A percentile compares a stretch with the other conserved stretches of the same genome.
Conservation (phyloP, 2,329 filamentous ascomycete species). For the Leptographium flavum region DNA sequence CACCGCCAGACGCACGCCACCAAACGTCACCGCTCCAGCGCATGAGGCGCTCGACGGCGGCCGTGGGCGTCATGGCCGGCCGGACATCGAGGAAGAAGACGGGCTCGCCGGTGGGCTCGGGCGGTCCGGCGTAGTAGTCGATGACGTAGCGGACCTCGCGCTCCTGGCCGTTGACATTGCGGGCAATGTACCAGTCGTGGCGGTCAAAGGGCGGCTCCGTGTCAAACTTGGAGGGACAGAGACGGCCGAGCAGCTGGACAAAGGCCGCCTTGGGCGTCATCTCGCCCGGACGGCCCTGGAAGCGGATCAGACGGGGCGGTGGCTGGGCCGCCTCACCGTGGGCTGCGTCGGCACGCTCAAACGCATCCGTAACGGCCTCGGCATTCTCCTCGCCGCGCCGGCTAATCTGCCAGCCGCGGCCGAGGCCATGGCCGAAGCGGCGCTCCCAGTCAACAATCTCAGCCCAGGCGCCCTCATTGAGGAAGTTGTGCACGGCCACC, state of each 20-base stretch:
- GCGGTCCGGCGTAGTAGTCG: conserved; percentile 81
- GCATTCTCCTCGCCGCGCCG: conserved; percentile 56
- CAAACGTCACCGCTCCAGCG: conserved; percentile 89
- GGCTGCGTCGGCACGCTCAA: conserved; percentile 32
- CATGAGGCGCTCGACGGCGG: conserved; percentile 68
- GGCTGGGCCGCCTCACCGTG: conserved; percentile 27
- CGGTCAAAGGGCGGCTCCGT: conserved; percentile 84
- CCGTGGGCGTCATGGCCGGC: conserved; percentile 70
- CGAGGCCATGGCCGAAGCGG: conserved; percentile 63
- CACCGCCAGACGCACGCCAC: conserved; percentile 74
- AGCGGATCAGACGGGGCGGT: conserved; percentile 60
- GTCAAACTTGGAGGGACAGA: conserved; percentile 67
- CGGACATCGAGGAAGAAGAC: conserved; percentile 94
- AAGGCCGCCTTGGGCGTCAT: conserved; percentile 85
- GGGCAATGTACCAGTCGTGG: conserved; percentile 89
- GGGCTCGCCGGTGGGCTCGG: conserved; percentile 73
- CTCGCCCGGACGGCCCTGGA: conserved; percentile 79
- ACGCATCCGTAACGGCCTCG: conserved; percentile 15
- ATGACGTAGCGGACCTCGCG: conserved; percentile 89
- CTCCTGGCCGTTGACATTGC: conserved; percentile 50
- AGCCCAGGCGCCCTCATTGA: conserved; percentile 94
- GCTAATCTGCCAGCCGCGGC: conserved; percentile 59
- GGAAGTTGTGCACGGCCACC: conserved; percentile 95
- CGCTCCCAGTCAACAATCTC: conserved; percentile 93
- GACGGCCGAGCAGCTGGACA: conserved; percentile 61